A percentile compares a stretch with the other conserved stretches of the same genome.
Conservation (phyloP, 2,329 filamentous ascomycete species). For the Colletotrichum sp. region DNA sequence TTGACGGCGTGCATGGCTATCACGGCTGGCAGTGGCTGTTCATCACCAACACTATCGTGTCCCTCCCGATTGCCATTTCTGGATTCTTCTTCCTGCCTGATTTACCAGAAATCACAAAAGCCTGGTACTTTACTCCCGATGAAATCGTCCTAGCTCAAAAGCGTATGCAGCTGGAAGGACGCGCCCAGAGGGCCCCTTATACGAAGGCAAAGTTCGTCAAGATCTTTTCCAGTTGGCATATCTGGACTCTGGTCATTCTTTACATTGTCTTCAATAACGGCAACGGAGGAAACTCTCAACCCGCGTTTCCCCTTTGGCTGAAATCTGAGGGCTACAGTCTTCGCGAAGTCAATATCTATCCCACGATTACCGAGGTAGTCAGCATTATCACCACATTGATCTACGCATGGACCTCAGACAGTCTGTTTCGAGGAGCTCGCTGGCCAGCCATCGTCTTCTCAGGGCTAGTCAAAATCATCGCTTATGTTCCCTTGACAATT, state of each 20-base stretch:
- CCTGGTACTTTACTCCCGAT: slow-evolving; percentile 32
- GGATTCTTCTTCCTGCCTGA: slow-evolving; percentile 56
- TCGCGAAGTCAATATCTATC: slow-evolving; percentile 58
- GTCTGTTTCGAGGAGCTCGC: slow-evolving; percentile 30
- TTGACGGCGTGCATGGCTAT: slow-evolving; percentile 53
- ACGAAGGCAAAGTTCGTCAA: slow-evolving; percentile 57
- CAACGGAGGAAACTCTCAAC: slow-evolving; percentile 41
- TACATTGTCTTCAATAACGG: slow-evolving; percentile 54
- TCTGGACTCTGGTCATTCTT: slow-evolving; percentile 39
- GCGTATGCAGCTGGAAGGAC: slow-evolving; percentile 44
- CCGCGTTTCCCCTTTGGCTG: slow-evolving; percentile 41
- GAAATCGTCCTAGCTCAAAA: slow-evolving; percentile 27
- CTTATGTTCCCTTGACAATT: slow-evolving; percentile 47
- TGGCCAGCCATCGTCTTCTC: slow-evolving; percentile 49
- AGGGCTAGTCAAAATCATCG: slow-evolving; percentile 1
- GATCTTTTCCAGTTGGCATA: slow-evolving; percentile 59
- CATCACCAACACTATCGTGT: slow-evolving; percentile 61
- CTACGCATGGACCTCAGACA: slow-evolving; percentile 14
- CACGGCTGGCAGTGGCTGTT: slow-evolving; percentile 63
- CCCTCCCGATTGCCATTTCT: slow-evolving; percentile 55
- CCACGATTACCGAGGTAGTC: slow-evolving; percentile 17
- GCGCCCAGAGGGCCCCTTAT: slow-evolving; percentile 43
- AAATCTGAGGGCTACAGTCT: slow-evolving; percentile 44
- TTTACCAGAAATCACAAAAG: slow-evolving; percentile 43
- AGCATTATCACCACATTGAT: slow-evolving; percentile 8